These are phyloP conservation scores for Nemania serpens DNA, from an alignment of 2,329 filamentous ascomycete species.

Conservation along the genomic window DNA sequence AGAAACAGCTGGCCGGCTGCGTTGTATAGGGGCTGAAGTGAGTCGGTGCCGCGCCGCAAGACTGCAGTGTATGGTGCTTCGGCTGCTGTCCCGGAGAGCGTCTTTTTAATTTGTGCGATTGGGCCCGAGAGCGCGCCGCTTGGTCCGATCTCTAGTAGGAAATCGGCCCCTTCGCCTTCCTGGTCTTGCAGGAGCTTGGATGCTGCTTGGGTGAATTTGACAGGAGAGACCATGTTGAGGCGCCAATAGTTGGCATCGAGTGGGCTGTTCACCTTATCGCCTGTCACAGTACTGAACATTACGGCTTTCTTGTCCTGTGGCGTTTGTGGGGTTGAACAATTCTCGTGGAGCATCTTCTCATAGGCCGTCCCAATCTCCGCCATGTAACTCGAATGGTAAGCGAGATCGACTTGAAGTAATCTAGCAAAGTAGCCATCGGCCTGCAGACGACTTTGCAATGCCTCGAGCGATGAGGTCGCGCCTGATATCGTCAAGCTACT, in stretches of 20 bases:
- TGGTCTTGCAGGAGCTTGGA: slow-evolving; percentile 11
- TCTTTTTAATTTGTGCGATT: slow-evolving; percentile 32
- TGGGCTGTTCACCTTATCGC: not conserved
- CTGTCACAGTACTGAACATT: slow-evolving; percentile 28
- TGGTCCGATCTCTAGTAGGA: slow-evolving; percentile 30
- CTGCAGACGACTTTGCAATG: slow-evolving; percentile 1
- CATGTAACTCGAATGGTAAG: slow-evolving; percentile 33
- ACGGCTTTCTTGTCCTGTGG: too few species aligned
- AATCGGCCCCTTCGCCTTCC: not conserved
- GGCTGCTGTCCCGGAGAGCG: not conserved
- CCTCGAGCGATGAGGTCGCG: slow-evolving; percentile 1
- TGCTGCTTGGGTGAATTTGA: slow-evolving; percentile 34
- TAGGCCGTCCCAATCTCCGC: slow-evolving; percentile 17
- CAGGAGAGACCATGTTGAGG: slow-evolving; percentile 39
- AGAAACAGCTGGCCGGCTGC: slow-evolving; percentile 33
- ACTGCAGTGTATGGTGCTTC: slow-evolving; percentile 21
- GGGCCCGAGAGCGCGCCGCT: slow-evolving; percentile 32
- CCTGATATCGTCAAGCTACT: slow-evolving; percentile 37
- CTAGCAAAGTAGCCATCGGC: slow-evolving; percentile 32
- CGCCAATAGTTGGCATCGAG: slow-evolving; percentile 35
- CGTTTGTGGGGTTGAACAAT: not conserved
- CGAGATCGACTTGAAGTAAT: slow-evolving; percentile 33
- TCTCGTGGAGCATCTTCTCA: slow-evolving; percentile 7
- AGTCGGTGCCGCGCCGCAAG: slow-evolving; percentile 18
- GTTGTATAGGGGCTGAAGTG: slow-evolving; percentile 23